Base-by-base conservation (phyloP, 371 early-diverging fungal species). In the Capniomyces stellatus region DNA sequence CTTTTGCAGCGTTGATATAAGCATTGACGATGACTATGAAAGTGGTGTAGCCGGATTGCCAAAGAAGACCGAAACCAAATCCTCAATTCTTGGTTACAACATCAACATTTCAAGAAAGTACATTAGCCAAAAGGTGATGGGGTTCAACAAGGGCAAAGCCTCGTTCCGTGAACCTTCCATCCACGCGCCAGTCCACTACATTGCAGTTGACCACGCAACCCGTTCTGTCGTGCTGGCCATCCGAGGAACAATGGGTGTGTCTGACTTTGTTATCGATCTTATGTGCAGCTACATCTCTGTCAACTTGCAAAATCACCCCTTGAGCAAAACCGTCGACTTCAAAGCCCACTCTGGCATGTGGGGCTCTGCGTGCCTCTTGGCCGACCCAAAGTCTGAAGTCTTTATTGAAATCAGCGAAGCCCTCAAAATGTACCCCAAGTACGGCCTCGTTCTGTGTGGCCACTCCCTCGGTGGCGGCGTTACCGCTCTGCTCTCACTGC, bases 201-300 rank as follows among this genome's bases (percentile, higher is more conserved):
- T 92, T 18, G 75, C 77, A 6, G 75, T 89, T 2, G 91, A 92
- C 60, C 89, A 87, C 52, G 66, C 64, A 1, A 73, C 83, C 0
- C 66, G 76, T 41, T 70, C 82, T 0, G 74, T 93, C 12, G 87
- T 92, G 0, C 54, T 93, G 15, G 86, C 91, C 0, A 82, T 88
- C 51, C 82, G 94, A 1, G 94, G 94, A 6, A 93, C 94, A 0
- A 71, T 92, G 8, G 89, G 90, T 0, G 65, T 92, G 48, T 79
- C 80, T 2, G 94, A 93, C 56, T 64, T 87, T 18, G 62, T 93
- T 51, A 84, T 89, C 6, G 92, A 93, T 64, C 71, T 92, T 46
- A 81, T 84, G 10, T 87, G 87, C 54, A 76, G 76, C 30, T 89
- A 88, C 64, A 71, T 74, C 43, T 71, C 77, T n/a, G 66, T 89